phyloP scores from a whole-genome alignment of 2,329 filamentous ascomycete species.

The Saccharata proteae region DNA sequence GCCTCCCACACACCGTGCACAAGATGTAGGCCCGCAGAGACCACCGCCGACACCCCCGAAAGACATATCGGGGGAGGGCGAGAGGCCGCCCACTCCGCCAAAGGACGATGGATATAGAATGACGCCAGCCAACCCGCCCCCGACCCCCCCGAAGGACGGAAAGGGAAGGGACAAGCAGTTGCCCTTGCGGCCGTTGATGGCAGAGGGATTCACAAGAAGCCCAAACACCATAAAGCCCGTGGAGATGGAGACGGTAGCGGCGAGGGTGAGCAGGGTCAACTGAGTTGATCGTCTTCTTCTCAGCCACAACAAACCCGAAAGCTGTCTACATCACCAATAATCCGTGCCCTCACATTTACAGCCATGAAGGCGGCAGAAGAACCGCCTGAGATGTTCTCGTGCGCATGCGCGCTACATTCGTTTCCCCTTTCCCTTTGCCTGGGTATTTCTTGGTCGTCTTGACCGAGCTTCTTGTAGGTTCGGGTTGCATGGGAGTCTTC shows the following conservation, averaged over 20 bases:
- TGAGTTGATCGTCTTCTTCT: no score
- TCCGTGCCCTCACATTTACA: no score
- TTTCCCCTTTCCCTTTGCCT: neutral
- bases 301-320: neutral
- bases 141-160: conserved; percentile 30
- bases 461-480: no score
- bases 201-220: conserved; percentile 11
- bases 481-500: no score
- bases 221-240: conserved; percentile 6
- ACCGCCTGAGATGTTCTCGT: no score
- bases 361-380: no score
- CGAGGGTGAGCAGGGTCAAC: conserved; percentile 7
- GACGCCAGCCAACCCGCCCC: conserved; percentile 19
- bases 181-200: conserved; percentile 16
- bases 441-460: neutral
- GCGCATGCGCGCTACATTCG: no score
- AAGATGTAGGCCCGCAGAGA: conserved; percentile 15
- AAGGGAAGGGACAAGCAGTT: conserved; percentile 21
- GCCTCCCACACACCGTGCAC: conserved; percentile 5
- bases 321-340: no score
- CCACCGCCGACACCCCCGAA: conserved; percentile 36
- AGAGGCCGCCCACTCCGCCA: conserved; percentile 25
- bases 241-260: conserved; percentile 7
- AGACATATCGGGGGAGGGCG: conserved; percentile 19
- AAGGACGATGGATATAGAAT: conserved; percentile 19